phyloP scores from a whole-genome alignment of 1,284 basidiomycete genomes.

The Lentinula novae-zelandiae region DNA sequence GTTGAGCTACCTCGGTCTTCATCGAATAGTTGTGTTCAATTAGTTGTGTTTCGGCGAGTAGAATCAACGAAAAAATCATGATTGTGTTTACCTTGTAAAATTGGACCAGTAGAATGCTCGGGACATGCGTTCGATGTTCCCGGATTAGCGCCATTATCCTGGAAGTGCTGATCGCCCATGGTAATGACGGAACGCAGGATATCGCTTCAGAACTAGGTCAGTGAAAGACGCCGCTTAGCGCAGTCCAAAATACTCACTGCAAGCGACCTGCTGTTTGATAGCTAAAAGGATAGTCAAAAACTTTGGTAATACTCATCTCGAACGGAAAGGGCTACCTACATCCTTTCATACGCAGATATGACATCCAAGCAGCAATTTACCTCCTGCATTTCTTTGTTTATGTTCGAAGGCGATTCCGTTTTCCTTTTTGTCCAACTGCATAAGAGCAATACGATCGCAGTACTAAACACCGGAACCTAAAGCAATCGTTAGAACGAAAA shows the following conservation, averaged over 20 bases:
- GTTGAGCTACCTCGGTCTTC: neutral
- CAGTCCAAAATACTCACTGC: neutral
- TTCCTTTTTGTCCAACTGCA: constrained; percentile 47
- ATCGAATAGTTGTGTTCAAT: neutral
- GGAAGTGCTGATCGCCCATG: neutral
- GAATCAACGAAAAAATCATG: neutral
- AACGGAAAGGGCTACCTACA: neutral
- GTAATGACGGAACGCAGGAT: neutral
- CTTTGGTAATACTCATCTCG: neutral
- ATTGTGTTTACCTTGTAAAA: neutral
- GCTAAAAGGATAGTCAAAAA: neutral
- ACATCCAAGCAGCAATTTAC: constrained; percentile 56
- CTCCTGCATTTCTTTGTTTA: constrained; percentile 51
- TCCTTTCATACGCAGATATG: constrained; percentile 43
- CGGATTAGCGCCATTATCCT: neutral
- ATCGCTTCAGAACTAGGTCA: neutral
- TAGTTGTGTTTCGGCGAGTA: neutral
- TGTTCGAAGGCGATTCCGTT: constrained; percentile 38
- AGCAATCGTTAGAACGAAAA: neutral
- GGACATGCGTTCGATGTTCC: too few species aligned
- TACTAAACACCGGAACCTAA: neutral
- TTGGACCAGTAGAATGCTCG: neutral
- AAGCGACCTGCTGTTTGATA: constrained; percentile 1
- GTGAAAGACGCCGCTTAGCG: neutral
- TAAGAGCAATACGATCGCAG: constrained; percentile 41